Percentiles rank a stretch among this genome's conserved stretches.
Conservation (phyloP, 345 rosid species). For the Lepidium didymum region DNA sequence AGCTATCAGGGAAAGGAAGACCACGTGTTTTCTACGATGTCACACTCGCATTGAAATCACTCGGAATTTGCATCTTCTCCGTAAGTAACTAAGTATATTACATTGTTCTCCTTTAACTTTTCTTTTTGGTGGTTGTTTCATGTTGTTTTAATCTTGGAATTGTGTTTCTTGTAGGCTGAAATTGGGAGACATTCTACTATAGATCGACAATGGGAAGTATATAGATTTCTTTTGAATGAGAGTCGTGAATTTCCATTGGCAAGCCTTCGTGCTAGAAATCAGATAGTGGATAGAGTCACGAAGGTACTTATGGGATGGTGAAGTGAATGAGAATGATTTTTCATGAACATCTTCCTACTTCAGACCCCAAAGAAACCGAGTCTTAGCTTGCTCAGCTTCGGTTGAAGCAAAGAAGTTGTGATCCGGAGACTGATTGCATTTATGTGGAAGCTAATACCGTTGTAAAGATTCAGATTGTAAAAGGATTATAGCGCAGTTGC, state of each 20-base stretch:
- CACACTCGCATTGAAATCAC: slow-evolving; percentile 52
- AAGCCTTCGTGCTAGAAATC: slow-evolving; percentile 39
- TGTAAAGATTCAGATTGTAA: slow-evolving; percentile 9
- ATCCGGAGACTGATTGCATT: slow-evolving; percentile 3
- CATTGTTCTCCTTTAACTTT: background rate
- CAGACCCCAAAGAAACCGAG: background rate
- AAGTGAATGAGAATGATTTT: slow-evolving; percentile 5
- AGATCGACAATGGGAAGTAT: slow-evolving; percentile 70
- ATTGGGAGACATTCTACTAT: slow-evolving; percentile 53
- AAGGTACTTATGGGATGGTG: slow-evolving; percentile 69
- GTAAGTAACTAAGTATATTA: slow-evolving; percentile 30
- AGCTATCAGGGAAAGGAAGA: slow-evolving; percentile 66
- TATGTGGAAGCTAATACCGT: slow-evolving; percentile 1
- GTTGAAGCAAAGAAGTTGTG: background rate
- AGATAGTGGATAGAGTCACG: slow-evolving; percentile 52
- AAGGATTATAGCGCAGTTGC: slow-evolving; percentile 5
- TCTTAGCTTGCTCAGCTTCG: background rate
- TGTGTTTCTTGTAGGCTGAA: slow-evolving; percentile 43
- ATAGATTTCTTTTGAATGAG: slow-evolving; percentile 68
- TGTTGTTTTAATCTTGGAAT: background rate
- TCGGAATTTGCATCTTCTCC: slow-evolving; percentile 64
- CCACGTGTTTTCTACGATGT: slow-evolving; percentile 73
- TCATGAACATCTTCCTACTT: background rate
- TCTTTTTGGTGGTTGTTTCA: background rate
- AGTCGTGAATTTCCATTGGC: slow-evolving; percentile 44